A percentile compares a stretch with the other conserved stretches of the same genome.
Evolutionary conservation across 2,329 filamentous ascomycete genomes (phyloP).

Genomic region (Keithomyces neogunnii): DNA sequence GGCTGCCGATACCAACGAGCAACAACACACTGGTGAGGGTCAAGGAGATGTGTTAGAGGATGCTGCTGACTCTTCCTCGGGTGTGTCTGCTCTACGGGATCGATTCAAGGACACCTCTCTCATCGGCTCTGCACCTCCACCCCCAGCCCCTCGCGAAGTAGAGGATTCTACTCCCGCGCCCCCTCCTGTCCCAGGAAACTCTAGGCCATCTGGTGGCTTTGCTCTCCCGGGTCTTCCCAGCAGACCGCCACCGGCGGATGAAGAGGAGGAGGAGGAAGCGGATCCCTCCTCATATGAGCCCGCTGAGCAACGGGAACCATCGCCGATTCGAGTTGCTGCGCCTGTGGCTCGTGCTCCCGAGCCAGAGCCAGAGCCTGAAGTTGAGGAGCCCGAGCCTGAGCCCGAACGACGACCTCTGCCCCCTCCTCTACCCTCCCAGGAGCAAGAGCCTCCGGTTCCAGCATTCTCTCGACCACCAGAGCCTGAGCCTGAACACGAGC

Average conservation of each 20-base stretch:
- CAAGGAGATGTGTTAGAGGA: constrained; percentile 38
- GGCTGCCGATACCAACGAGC: constrained; percentile 38
- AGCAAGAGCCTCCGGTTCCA: constrained; percentile 55
- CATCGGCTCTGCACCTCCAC: constrained; percentile 43
- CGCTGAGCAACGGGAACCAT: constrained; percentile 46
- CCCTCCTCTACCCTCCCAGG: constrained; percentile 54
- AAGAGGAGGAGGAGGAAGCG: constrained; percentile 46
- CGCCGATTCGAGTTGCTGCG: constrained; percentile 78
- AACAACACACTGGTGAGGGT: constrained; percentile 51
- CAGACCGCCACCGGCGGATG: constrained; percentile 45
- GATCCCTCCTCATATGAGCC: constrained; percentile 33
- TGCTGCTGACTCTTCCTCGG: constrained; percentile 49
- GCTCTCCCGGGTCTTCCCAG: constrained; percentile 70
- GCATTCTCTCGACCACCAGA: constrained; percentile 48
- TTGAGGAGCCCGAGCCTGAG: constrained; percentile 37
- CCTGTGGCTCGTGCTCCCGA: constrained; percentile 63
- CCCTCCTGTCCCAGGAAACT: constrained; percentile 44
- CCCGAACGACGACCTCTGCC: constrained; percentile 42
- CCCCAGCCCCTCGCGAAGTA: constrained; percentile 26
- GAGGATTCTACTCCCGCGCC: constrained; percentile 41
- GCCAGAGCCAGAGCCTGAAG: constrained; percentile 39
- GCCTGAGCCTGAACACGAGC: constrained; percentile 27
- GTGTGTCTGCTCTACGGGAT: constrained; percentile 68
- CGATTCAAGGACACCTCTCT: constrained; percentile 73
- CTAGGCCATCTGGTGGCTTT: constrained; percentile 66